A percentile compares a stretch with the other conserved stretches of the same genome.
phyloP scores from a whole-genome alignment of 2,329 filamentous ascomycete species.

The Botrytis squamosa region DNA sequence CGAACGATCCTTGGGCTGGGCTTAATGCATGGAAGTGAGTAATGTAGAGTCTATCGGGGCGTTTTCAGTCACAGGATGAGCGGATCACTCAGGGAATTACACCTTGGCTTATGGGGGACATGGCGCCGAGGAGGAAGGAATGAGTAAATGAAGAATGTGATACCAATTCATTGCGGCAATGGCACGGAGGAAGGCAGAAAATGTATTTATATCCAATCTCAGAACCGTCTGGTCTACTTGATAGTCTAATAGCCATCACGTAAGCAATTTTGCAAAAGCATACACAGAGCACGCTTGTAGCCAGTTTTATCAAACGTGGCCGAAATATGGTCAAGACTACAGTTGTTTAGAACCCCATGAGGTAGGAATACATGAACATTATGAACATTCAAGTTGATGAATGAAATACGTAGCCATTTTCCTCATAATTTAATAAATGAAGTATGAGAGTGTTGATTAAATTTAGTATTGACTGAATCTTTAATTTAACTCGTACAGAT shows the following conservation, averaged over 20 bases:
- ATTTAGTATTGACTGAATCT: background rate
- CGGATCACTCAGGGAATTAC: conserved; percentile 3
- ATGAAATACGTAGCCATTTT: background rate
- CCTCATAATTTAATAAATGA: background rate
- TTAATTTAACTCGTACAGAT: background rate
- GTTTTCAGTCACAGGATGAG: background rate
- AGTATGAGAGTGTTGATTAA: background rate
- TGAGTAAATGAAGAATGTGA: conserved; percentile 9
- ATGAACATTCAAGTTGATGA: background rate
- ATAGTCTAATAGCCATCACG: background rate
- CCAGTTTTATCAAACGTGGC: background rate
- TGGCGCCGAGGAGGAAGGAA: conserved; percentile 14
- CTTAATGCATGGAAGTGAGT: conserved; percentile 43
- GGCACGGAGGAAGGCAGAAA: background rate
- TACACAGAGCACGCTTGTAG: background rate
- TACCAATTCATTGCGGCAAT: conserved; percentile 11
- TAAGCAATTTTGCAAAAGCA: background rate
- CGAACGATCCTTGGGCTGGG: conserved; percentile 66
- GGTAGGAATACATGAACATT: background rate
- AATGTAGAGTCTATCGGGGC: background rate
- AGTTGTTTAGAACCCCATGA: background rate
- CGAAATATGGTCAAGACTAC: background rate
- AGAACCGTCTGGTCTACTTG: background rate
- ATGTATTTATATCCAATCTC: conserved; percentile 17
- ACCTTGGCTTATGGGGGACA: background rate